These are phyloP conservation scores for Agrocybe praecox DNA, from an alignment of 768 basidiomycete genomes.

Conservation along the genomic window DNA sequence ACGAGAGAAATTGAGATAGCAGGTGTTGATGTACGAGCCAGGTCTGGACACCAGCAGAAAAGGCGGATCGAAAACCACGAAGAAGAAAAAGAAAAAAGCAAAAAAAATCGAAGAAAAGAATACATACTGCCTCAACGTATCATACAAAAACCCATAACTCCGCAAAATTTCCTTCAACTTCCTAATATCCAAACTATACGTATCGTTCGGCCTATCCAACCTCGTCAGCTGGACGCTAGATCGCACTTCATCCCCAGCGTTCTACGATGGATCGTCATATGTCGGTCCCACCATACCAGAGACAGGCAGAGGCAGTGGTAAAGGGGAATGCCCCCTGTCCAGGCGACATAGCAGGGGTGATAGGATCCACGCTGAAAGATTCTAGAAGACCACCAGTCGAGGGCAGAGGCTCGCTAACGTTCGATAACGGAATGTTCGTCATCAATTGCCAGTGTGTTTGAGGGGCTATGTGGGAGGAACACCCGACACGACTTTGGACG, in stretches of 20 bases:
- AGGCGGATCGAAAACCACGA: no score
- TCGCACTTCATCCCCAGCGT: slow-evolving; percentile 94
- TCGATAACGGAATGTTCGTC: no score
- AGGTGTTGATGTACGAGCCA: no score
- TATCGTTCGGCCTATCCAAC: slow-evolving; percentile 86
- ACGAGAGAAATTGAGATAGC: no score
- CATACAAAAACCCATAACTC: slow-evolving; percentile 92
- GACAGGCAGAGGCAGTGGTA: no score
- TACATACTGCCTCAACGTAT: slow-evolving; percentile 83
- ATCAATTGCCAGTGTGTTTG: slow-evolving; percentile 42
- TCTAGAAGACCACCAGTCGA: no score
- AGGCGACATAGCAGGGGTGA: no score
- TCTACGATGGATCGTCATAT: no score
- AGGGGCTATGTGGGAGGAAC: slow-evolving; percentile 12
- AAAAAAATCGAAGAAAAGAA: slow-evolving; percentile 9
- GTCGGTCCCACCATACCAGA: no score
- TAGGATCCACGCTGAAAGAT: no score
- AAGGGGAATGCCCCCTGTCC: no score
- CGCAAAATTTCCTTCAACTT: slow-evolving; percentile 89
- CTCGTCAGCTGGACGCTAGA: slow-evolving; percentile 95
- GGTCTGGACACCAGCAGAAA: slow-evolving; percentile 3
- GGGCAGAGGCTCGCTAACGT: no score
- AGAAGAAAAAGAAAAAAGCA: neutral
- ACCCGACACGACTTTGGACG: slow-evolving; percentile 73
- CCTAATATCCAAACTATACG: slow-evolving; percentile 91